These are phyloP conservation scores for Mycena haematopus DNA, from an alignment of 768 basidiomycete species.

Conservation along the genomic window DNA sequence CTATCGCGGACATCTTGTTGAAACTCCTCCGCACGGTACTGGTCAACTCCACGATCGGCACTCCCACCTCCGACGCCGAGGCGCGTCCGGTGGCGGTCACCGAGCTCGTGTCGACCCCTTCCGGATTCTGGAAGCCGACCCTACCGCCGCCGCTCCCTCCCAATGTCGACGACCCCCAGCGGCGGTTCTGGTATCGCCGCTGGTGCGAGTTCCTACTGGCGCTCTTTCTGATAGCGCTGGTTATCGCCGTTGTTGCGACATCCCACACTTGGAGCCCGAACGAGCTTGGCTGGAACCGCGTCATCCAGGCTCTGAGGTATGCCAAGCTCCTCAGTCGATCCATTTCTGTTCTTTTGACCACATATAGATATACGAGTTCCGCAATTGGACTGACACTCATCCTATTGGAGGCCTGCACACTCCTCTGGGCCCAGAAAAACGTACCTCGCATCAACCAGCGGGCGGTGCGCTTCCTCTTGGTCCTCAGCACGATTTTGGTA, in stretches of 20 bases:
- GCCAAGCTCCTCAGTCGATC: not conserved
- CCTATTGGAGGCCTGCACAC: constrained; percentile 28
- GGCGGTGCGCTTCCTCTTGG: constrained; percentile 30
- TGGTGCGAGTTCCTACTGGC: constrained; percentile 32
- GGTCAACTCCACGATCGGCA: constrained; percentile 36
- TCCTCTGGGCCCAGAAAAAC: constrained; percentile 32
- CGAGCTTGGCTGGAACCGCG: constrained; percentile 27
- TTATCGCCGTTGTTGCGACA: constrained; percentile 36
- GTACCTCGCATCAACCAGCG: constrained; percentile 33
- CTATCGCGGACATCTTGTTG: constrained; percentile 30
- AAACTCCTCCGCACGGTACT: constrained; percentile 34
- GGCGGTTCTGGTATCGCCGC: constrained; percentile 39
- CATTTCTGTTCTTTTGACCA: not conserved
- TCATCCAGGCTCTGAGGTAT: constrained; percentile 32
- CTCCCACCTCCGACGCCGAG: not conserved
- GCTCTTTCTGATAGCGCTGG: constrained; percentile 32
- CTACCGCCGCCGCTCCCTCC: not conserved
- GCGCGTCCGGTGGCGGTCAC: not conserved
- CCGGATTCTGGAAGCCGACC: not conserved
- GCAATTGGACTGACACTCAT: constrained; percentile 34
- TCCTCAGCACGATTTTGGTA: constrained; percentile 34
- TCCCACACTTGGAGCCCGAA: constrained; percentile 25
- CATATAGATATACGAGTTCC: constrained; percentile 38
- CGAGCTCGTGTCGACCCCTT: not conserved
- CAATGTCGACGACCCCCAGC: constrained; percentile 34